phyloP scores from a whole-genome alignment of 139 green algal genomes.

The Micromonas commoda region DNA sequence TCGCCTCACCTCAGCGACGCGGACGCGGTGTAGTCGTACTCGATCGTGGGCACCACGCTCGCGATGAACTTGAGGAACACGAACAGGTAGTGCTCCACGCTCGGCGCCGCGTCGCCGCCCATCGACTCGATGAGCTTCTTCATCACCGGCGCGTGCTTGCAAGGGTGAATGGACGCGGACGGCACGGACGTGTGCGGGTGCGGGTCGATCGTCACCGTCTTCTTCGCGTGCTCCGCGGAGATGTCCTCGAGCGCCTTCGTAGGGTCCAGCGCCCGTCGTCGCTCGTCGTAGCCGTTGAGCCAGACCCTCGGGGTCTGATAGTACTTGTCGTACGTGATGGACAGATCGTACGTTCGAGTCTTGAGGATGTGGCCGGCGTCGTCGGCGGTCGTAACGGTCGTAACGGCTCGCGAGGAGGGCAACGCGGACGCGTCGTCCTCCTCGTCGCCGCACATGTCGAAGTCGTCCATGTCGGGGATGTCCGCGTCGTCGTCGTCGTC shows the following conservation, averaged over 20 bases:
- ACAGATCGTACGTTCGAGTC: slow-evolving; percentile 52
- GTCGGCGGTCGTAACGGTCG: slow-evolving; percentile 28
- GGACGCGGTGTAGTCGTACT: slow-evolving; percentile 54
- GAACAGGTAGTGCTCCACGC: slow-evolving; percentile 44
- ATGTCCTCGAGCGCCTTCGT: slow-evolving; percentile 45
- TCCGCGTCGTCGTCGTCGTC: slow-evolving; percentile 43
- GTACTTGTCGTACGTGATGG: slow-evolving; percentile 57
- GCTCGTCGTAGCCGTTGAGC: slow-evolving; percentile 53
- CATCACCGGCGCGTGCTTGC: slow-evolving; percentile 40
- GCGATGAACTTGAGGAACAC: slow-evolving; percentile 58
- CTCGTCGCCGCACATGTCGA: slow-evolving; percentile 23
- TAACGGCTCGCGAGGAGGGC: background rate
- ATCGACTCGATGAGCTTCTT: slow-evolving; percentile 46
- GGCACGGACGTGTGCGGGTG: slow-evolving; percentile 43
- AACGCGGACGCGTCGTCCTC: slow-evolving; percentile 33
- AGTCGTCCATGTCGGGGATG: slow-evolving; percentile 52
- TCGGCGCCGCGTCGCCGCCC: slow-evolving; percentile 4
- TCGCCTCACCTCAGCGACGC: no score
- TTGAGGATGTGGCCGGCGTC: slow-evolving; percentile 46
- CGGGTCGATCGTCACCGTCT: slow-evolving; percentile 51
- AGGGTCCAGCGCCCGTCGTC: slow-evolving; percentile 31
- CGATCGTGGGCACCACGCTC: slow-evolving; percentile 48
- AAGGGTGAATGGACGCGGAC: slow-evolving; percentile 53
- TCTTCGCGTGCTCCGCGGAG: slow-evolving; percentile 46
- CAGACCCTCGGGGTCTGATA: slow-evolving; percentile 51